Percentiles rank a stretch among this genome's conserved stretches.
phyloP scores from a whole-genome alignment of 148 eudicot genomes.

The Rhododendron simsii region DNA sequence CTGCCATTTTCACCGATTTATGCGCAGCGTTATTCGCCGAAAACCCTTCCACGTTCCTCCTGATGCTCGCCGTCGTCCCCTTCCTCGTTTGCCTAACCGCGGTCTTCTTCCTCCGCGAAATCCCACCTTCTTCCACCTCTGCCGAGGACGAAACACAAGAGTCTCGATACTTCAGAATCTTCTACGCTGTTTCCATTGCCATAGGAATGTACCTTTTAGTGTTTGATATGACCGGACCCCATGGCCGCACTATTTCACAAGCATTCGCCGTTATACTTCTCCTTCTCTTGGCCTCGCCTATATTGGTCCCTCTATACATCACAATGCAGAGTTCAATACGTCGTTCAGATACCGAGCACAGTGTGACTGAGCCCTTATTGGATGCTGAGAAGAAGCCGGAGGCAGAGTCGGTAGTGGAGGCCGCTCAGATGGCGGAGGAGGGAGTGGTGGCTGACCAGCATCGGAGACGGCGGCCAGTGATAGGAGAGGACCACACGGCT shows the following conservation, averaged over 20 bases:
- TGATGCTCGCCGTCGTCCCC: conserved; percentile 59
- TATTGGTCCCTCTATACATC: conserved; percentile 49
- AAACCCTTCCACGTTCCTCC: conserved; percentile 40
- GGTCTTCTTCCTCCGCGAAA: conserved; percentile 46
- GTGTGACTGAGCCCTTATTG: conserved; percentile 39
- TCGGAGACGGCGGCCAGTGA: conserved; percentile 7
- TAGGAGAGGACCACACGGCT: conserved; percentile 74
- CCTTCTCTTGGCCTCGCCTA: conserved; percentile 52
- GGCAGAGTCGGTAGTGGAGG: neutral
- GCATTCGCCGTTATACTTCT: conserved; percentile 38
- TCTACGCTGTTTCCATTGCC: conserved; percentile 51
- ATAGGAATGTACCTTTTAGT: conserved; percentile 56
- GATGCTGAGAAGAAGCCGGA: conserved; percentile 6
- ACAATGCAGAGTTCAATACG: conserved; percentile 8
- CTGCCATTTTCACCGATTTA: conserved; percentile 65
- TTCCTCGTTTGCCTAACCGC: conserved; percentile 46
- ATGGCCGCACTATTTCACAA: conserved; percentile 26
- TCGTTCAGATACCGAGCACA: conserved; percentile 31
- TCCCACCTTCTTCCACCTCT: conserved; percentile 31
- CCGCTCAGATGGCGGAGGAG: conserved; percentile 10
- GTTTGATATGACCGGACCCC: conserved; percentile 46
- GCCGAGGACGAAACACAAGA: conserved; percentile 36
- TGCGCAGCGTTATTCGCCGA: conserved; percentile 50
- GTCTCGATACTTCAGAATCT: conserved; percentile 40
- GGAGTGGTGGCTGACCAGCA: conserved; percentile 19